Evolutionary conservation across 768 basidiomycete species (phyloP), one percentile per base, ranked within the genome.

Genomic region (Chalciporus piperatus): DNA sequence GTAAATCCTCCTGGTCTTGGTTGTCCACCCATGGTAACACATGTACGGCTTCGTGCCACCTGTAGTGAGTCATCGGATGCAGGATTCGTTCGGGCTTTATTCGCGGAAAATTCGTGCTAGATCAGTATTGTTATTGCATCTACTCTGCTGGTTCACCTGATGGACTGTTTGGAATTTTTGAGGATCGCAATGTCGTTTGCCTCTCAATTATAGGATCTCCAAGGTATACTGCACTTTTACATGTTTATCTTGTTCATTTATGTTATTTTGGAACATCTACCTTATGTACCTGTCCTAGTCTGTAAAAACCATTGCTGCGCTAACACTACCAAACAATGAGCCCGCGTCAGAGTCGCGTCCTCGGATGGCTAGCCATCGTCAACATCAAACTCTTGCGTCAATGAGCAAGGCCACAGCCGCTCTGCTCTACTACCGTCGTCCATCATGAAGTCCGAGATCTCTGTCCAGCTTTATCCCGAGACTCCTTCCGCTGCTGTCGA

Each of bases 401-500:
- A 51, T 46, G 32, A 35, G 8, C 37, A 11, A 47, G 19, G 27
- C 20, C 40, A 27, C 20, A 20, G 9, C 5, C 28, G 32, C n/a
- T 11, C 35, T 19, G 14, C 35, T 42, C 39, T 28, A 22, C n/a
- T 33, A n/a, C 35, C 35, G 16, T n/a, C 5, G 6, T 38, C 11
- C 41, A 30, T 27, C 55, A 67, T 68, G 64, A 33, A 28, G 47
- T 20, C 56, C 33, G 55, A 54, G 17, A 48, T 70, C 52, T 25
- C 59, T 37, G 56, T 82, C 44, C 72, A 73, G 27, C 62, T 77
- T 28, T 76, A 78, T 54, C 73, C 71, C 32, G 70, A 69, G 25
- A 63, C 70, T 27, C 67, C 70, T 37, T 77, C 79, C 35, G 72
- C 78, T 40, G 78, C 80, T 25, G 59, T 64, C 52, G 65, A 71